phyloP scores from a whole-genome alignment of 306 rosid genomes.

The Glycine tomentella region DNA sequence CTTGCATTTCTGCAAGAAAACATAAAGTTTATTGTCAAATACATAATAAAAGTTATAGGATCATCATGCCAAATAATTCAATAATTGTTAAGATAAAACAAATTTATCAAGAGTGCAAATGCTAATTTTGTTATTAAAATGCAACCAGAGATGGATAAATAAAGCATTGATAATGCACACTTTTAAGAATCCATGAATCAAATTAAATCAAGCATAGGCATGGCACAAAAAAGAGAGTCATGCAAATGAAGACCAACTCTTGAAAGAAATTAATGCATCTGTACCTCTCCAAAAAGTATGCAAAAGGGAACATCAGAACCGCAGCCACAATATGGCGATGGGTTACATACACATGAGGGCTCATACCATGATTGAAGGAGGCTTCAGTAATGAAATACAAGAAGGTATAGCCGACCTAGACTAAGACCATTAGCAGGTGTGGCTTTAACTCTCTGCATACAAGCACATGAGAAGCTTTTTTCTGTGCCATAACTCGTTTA shows the following conservation, averaged over 20 bases:
- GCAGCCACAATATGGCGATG: slow-evolving; percentile 71
- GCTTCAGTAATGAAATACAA: slow-evolving; percentile 73
- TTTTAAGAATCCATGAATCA: neutral
- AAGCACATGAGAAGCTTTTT: slow-evolving; percentile 11
- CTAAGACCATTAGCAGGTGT: slow-evolving; percentile 66
- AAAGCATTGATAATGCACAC: neutral
- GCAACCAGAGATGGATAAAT: neutral
- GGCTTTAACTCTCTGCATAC: slow-evolving; percentile 64
- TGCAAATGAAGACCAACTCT: neutral
- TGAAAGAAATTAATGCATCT: neutral
- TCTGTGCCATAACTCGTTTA: slow-evolving; percentile 38
- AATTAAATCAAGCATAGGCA: slow-evolving; percentile 13
- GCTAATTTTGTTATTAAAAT: slow-evolving; percentile 10
- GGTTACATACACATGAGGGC: slow-evolving; percentile 80
- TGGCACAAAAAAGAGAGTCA: neutral
- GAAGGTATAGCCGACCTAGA: slow-evolving; percentile 66
- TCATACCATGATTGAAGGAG: slow-evolving; percentile 93
- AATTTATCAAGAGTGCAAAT: neutral
- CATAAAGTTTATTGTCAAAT: neutral
- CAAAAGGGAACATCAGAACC: slow-evolving; percentile 70
- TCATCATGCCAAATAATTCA: slow-evolving; percentile 13
- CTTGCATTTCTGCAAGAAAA: slow-evolving; percentile 60
- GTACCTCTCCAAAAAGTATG: slow-evolving; percentile 83
- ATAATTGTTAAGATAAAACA: neutral
- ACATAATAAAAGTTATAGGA: neutral